phyloP scores from a whole-genome alignment of 2,329 filamentous ascomycete genomes.

The Ustulina deusta region DNA sequence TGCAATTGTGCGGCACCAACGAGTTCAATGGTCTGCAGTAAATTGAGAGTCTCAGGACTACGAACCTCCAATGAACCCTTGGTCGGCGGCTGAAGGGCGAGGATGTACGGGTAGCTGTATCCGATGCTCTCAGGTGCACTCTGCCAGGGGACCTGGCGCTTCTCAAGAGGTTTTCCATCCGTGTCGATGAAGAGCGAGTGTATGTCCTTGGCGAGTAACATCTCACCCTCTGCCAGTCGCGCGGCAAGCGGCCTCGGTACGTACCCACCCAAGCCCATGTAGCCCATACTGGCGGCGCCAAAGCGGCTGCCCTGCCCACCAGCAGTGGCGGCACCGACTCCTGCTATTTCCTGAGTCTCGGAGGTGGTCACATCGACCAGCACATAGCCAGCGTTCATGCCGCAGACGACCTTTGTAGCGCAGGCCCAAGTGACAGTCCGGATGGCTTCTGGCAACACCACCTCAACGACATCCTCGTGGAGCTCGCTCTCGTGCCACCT shows the following conservation, averaged over 20 bases:
- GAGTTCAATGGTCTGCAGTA: conserved; percentile 86
- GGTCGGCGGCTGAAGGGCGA: conserved; percentile 84
- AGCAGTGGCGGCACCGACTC: conserved; percentile 75
- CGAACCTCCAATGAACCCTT: conserved; percentile 90
- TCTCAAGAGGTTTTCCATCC: conserved; percentile 83
- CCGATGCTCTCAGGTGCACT: conserved; percentile 89
- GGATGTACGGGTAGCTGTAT: conserved; percentile 95
- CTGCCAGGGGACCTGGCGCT: conserved; percentile 92
- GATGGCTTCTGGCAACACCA: conserved; percentile 83
- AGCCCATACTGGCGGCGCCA: conserved; percentile 91
- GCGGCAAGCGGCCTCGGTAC: conserved; percentile 91
- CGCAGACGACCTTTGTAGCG: conserved; percentile 86
- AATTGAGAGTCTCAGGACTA: conserved; percentile 90
- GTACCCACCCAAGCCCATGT: conserved; percentile 93
- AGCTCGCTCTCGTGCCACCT: conserved; percentile 97
- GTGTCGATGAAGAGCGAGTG: conserved; percentile 93
- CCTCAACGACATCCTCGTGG: conserved; percentile 76
- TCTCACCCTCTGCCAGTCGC: conserved; percentile 82
- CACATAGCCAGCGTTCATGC: conserved; percentile 91
- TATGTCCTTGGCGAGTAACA: conserved; percentile 96
- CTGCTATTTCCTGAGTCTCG: conserved; percentile 81
- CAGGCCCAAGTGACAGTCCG: conserved; percentile 92
- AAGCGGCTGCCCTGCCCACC: conserved; percentile 77
- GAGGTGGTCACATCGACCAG: conserved; percentile 85
- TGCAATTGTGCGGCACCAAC: conserved; percentile 87